Base-by-base conservation (phyloP, 768 basidiomycete species). In the Lyophyllum decastes region DNA sequence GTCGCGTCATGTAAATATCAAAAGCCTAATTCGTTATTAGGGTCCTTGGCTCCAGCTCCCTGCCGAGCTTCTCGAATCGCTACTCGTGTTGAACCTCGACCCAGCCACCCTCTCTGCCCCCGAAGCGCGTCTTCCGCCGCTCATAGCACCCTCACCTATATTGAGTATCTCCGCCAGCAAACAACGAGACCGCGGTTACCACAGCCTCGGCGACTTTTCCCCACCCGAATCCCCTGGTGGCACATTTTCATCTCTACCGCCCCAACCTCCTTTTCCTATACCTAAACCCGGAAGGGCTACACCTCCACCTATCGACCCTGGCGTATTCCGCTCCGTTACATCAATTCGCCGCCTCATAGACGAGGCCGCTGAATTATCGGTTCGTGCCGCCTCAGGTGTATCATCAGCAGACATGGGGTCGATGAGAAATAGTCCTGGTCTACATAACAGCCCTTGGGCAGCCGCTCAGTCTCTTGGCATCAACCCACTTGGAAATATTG, bases 41-140 rank as follows among this genome's bases (percentile, higher is more conserved):
- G 94, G 94, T 14, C 92, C 92, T 9, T 95, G 94, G 94, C 83
- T 95, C 17, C 91, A 94, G 69, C 84, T 95, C 22, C 92, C 93
- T 2, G 74, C 92, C 50, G 94, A 95, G 72, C 76, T 95, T 21
- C 81, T 95, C 59, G 91, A 94, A 65, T 90, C 92, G 12, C 79
- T 95, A 3, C 82, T 92, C 49, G 74, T 84, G 25, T 78, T 95
- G 43, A 94, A 94, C 72, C 74, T 88, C 43, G 89, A 93, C 72
- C 89, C 91, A 9, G 76, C 82, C 1, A 84, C 89, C 1, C 72
- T 89, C 47, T 71, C 81, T 26, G 73, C 76, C 21, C 64, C 80
- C 17, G 86, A 82, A 57, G 51, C 76, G 25, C 81, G 76, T 43
- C 68, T 77, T 49, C 68, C 73, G 24, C 60, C 72, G 41, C 68